phyloP scores from a whole-genome alignment of 768 basidiomycete species.

The Tylopilus felleus region DNA sequence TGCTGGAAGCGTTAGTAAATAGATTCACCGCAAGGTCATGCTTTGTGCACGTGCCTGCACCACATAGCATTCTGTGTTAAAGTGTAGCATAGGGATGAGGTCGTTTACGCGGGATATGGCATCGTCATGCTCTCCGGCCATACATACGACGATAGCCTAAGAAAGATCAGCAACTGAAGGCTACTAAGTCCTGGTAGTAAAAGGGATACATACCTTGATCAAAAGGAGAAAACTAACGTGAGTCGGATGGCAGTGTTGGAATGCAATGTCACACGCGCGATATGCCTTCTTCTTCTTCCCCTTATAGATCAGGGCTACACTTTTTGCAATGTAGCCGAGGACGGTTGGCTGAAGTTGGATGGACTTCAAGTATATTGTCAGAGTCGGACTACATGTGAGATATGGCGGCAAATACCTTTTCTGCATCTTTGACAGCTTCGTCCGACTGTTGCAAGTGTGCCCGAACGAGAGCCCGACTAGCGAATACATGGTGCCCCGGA shows the following conservation, averaged over 20 bases:
- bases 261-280: background rate
- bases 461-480: background rate
- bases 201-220: background rate
- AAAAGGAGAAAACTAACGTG: background rate
- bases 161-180: too few species aligned
- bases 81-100: background rate
- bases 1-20: background rate
- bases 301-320: background rate
- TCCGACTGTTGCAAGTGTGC: background rate
- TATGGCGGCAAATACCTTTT: background rate
- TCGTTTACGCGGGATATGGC: background rate
- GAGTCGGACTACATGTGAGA: too few species aligned
- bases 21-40: background rate
- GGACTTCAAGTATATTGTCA: background rate
- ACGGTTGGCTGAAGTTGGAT: background rate
- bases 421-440: background rate
- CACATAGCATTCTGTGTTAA: background rate
- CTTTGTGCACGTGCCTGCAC: background rate
- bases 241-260: background rate
- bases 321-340: background rate
- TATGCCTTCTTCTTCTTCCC: background rate
- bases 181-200: too few species aligned
- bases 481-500: background rate
- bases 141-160: background rate
- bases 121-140: background rate